phyloP scores from a whole-genome alignment of 768 basidiomycete species.

The Amanita jacksonii region DNA sequence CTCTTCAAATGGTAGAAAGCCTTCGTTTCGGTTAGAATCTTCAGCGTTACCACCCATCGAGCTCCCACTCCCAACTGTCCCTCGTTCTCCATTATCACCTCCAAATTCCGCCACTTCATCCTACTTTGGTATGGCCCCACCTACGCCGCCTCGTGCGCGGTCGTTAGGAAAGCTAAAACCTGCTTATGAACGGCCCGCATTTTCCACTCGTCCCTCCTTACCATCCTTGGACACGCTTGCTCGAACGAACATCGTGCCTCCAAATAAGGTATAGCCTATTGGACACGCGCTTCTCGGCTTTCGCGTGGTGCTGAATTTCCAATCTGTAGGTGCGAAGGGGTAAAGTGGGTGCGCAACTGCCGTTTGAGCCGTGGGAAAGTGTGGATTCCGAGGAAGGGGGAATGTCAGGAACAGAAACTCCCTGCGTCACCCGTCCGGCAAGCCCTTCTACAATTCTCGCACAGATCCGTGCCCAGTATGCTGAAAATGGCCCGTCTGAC shows the following conservation, averaged over 20 bases:
- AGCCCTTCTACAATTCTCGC: background rate
- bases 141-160: constrained; percentile 11
- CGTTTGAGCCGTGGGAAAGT: constrained; percentile 46
- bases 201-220: constrained; percentile 38
- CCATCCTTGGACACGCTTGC: constrained; percentile 42
- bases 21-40: constrained; percentile 38
- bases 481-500: no score
- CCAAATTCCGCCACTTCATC: constrained; percentile 8
- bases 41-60: constrained; percentile 25
- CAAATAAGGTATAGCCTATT: constrained; percentile 30
- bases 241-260: constrained; percentile 35
- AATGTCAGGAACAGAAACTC: background rate
- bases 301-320: background rate
- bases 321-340: constrained; percentile 38
- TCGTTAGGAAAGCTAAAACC: constrained; percentile 19
- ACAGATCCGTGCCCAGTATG: background rate
- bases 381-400: constrained; percentile 12
- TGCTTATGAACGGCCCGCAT: constrained; percentile 39
- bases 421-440: background rate
- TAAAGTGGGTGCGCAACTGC: constrained; percentile 40
- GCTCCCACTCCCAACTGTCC: background rate
- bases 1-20: background rate
- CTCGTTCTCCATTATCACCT: constrained; percentile 12
- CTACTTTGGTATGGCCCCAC: constrained; percentile 1
- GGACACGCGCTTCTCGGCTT: background rate